Conservation (phyloP, 2,329 filamentous ascomycete species). For the Talaromyces rugulosus region DNA sequence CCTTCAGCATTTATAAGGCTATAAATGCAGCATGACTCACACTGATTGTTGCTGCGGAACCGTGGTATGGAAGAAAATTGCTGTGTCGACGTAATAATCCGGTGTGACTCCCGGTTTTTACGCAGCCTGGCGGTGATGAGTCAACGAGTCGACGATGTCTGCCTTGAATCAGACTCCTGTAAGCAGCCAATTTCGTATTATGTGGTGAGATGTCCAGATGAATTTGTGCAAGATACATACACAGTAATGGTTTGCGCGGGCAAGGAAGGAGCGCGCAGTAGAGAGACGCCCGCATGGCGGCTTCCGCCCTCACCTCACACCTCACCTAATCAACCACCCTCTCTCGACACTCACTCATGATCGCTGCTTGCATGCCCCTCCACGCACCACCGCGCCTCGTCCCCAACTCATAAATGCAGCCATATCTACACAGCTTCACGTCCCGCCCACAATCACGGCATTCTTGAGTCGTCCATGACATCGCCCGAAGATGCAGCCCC, state of each 20-base stretch:
- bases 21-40: not conserved
- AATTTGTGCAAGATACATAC: not conserved
- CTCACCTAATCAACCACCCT: not conserved
- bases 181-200: not conserved
- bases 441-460: conserved; percentile 3
- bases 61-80: not conserved
- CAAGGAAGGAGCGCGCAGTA: not conserved
- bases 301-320: not conserved
- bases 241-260: too few species aligned
- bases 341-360: not conserved
- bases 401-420: conserved; percentile 17
- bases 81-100: conserved; percentile 1
- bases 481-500: conserved; percentile 61
- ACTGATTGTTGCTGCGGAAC: not conserved
- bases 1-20: conserved; percentile 9
- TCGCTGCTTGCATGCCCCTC: not conserved
- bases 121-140: not conserved
- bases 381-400: not conserved
- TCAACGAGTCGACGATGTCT: not conserved
- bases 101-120: not conserved
- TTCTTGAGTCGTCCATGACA: conserved; percentile 57
- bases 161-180: not conserved
- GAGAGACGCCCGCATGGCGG: not conserved
- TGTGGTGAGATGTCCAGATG: not conserved
- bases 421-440: not conserved